These are phyloP conservation scores for Hibiscus mutabilis DNA, from an alignment of 345 rosid genomes.

Conservation along the genomic window DNA sequence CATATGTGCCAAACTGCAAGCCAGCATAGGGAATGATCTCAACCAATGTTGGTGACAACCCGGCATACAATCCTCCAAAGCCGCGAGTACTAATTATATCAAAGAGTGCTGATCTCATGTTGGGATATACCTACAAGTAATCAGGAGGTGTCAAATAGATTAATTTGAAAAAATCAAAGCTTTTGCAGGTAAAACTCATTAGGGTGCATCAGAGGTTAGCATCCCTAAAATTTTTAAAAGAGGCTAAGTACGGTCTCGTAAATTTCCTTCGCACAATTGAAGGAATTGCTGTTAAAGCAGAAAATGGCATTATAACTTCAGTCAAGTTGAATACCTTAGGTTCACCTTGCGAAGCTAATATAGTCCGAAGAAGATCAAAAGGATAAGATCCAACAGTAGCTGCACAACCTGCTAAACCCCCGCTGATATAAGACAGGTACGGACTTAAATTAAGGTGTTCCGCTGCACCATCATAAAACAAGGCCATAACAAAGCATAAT, in stretches of 20 bases:
- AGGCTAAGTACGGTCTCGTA: not conserved
- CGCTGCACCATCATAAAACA: slow-evolving; percentile 46
- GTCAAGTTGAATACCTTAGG: slow-evolving; percentile 58
- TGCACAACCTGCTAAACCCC: slow-evolving; percentile 90
- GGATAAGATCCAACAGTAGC: slow-evolving; percentile 99
- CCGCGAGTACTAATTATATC: slow-evolving; percentile 74
- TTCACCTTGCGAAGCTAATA: slow-evolving; percentile 95
- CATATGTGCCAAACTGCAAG: slow-evolving; percentile 92
- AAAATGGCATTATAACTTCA: not conserved
- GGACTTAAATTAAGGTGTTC: slow-evolving; percentile 82
- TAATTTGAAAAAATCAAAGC: slow-evolving; percentile 2
- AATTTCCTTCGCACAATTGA: not conserved
- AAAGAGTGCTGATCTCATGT: slow-evolving; percentile 87
- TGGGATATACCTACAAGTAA: slow-evolving; percentile 73
- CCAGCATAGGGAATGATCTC: slow-evolving; percentile 98
- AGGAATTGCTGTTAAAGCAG: not conserved
- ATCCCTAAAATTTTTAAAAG: not conserved
- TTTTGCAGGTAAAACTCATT: not conserved
- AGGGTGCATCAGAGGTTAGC: not conserved
- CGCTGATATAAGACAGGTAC: slow-evolving; percentile 71
- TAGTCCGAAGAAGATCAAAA: slow-evolving; percentile 86
- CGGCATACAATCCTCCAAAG: slow-evolving; percentile 78
- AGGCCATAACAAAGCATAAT: not conserved
- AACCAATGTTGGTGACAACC: slow-evolving; percentile 85
- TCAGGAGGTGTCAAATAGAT: not conserved